Evolutionary conservation across 768 basidiomycete species (phyloP), one percentile per base, ranked within the genome.

Genomic region (Lactarius sp.): DNA sequence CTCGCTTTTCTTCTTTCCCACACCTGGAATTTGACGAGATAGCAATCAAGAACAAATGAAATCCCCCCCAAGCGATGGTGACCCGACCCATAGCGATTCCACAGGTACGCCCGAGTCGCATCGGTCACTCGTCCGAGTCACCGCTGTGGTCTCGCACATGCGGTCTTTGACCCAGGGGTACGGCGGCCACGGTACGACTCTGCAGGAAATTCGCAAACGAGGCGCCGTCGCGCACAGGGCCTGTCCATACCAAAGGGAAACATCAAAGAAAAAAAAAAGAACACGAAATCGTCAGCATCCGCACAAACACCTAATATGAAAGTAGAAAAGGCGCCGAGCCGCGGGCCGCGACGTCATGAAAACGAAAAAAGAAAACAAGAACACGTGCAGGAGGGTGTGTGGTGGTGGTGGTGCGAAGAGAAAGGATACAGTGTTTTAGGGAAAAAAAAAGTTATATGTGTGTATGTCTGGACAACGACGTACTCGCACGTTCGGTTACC

Each of bases 171-270:
- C 6, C 57, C 62, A 34, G 62, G 13, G 10, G 63, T 13, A 27
- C 64, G 64, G 59, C 64, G 64, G 22, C 65, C 65, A 22, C 65
- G 65, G 7, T 50, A 64, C 0, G 65, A 66, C 16, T 66, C 58
- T 33, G 51, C 57, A 31, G 65, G 65, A 52, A 64, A 66, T n/a
- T 66, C 65, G 53, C 65, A 66, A 1, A 54, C 58, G 12, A 65
- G 62, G 41, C 53, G 52, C 4, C 65, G 65, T 36, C 62, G 47
- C 12, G 57, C 62, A 39, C 65, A 66, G 10, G 62, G 65, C 58
- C 65, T 66, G 49, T 18, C 39, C 37, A 54, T 59, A 49, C 20
- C 56, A 59, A 50, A 39, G 16, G 20, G 20, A 39, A 37, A 39
- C 50, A 52, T n/a, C n/a, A 46, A 46, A 20, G 46, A n/a, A 10